Evolutionary conservation across 1,284 basidiomycete species (phyloP), one percentile per base, ranked within the genome.

Genomic region (Anthracocystis walkeri): DNA sequence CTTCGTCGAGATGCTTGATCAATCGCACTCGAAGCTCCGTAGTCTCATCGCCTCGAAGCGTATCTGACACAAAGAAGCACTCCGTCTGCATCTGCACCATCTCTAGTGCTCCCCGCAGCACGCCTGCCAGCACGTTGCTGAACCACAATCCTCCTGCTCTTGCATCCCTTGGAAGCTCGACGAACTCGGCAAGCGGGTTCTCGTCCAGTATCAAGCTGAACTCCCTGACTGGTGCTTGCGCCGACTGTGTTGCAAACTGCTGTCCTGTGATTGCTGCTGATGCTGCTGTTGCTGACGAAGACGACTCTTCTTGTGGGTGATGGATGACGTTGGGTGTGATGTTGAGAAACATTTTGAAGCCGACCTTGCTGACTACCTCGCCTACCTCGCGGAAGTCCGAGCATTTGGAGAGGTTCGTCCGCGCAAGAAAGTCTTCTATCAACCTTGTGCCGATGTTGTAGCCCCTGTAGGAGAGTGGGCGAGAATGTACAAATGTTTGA

Each of bases 61-160:
- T 90, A 80, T 99, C 97, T 3, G 93, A 93, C 18, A 97, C 85
- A 86, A 99, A 99, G 57, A 90, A 90, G 20, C 90, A 91, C 75
- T 95, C 92, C 12, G 97, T 95, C 86, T 97, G 95, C 90, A 98
- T 93, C 86, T 99, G 96, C 79, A 97, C 97, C 97, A 99, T 99
- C 87, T 99, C 97, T 54, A 99, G 85, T 25, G 95, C 91, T 1
- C 97, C 97, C 58, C 95, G 88, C 51, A 99, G 86, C 1, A 99
- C 96, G 3, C 97, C 97, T 76, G 94, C 96, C 0, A 97, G 87
- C 29, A 99, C 91, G 85, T 99, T 99, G 84, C 93, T 94, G 86
- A 95, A 99, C 94, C 94, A 97, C 35, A 99, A 87, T 0, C 95
- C 95, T 14, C 83, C 81, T 3, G 58, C 63, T 42, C 79, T 66